phyloP scores from a whole-genome alignment of 805 yeast species.

The Saturnispora galanensis region DNA sequence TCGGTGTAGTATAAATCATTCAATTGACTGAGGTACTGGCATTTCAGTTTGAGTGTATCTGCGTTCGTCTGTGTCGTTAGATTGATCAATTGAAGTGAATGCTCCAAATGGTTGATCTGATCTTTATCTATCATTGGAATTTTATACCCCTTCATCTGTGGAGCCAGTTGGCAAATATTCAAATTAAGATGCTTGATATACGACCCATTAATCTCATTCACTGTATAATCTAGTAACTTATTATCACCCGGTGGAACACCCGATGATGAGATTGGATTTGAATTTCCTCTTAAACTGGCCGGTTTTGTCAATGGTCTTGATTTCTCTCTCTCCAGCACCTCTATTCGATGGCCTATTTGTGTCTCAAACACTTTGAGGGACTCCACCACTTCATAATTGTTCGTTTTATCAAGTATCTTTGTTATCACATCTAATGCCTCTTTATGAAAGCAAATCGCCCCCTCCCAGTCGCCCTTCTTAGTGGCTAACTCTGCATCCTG shows the following conservation, averaged over 20 bases:
- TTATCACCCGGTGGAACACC: not conserved
- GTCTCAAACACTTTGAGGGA: constrained; percentile 1
- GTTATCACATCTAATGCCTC: constrained; percentile 29
- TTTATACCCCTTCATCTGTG: constrained; percentile 13
- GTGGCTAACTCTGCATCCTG: constrained; percentile 44
- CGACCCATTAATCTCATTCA: constrained; percentile 10
- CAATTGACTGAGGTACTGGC: constrained; percentile 19
- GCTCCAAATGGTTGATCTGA: constrained; percentile 22
- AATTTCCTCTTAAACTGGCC: not conserved
- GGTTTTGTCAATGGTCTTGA: not conserved
- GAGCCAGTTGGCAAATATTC: constrained; percentile 10
- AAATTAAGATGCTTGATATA: constrained; percentile 21
- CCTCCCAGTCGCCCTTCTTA: constrained; percentile 31
- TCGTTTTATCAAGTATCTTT: constrained; percentile 13
- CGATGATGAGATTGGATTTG: not conserved
- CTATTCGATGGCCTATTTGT: constrained; percentile 19
- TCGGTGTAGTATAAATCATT: constrained; percentile 25
- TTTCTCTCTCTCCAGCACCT: constrained; percentile 13
- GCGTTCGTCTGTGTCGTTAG: constrained; percentile 16
- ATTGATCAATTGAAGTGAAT: constrained; percentile 23
- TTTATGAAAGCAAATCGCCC: constrained; percentile 32
- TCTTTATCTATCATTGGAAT: constrained; percentile 20
- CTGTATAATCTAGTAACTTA: not conserved
- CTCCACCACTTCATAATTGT: constrained; percentile 5
- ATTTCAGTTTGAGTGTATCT: constrained; percentile 25